phyloP scores from a whole-genome alignment of 257 asterid species.

The Jacaranda mimosifolia region DNA sequence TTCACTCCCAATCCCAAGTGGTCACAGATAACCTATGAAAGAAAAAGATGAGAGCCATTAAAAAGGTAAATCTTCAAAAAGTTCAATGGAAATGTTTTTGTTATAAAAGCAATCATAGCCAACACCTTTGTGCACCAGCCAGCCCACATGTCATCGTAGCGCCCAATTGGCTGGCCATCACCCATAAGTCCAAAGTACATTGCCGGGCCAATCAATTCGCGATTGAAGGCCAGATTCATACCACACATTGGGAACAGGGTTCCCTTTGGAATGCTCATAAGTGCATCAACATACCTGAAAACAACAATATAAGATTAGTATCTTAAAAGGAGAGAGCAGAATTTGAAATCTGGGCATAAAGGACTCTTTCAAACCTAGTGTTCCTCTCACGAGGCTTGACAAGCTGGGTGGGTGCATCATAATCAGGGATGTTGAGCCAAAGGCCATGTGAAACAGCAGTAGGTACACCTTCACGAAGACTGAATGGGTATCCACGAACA shows the following conservation, averaged over 20 bases:
- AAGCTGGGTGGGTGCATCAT: slow-evolving; percentile 47
- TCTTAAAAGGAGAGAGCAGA: not conserved
- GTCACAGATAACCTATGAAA: slow-evolving; percentile 40
- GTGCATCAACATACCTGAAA: slow-evolving; percentile 43
- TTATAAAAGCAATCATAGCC: not conserved
- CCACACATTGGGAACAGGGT: slow-evolving; percentile 46
- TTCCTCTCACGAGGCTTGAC: slow-evolving; percentile 48
- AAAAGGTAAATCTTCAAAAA: not conserved
- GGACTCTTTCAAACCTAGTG: slow-evolving; percentile 25
- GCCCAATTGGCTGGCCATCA: slow-evolving; percentile 47
- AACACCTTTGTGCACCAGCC: slow-evolving; percentile 46
- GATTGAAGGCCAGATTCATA: slow-evolving; percentile 42
- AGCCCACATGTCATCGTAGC: slow-evolving; percentile 50
- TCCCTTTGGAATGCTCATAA: slow-evolving; percentile 39
- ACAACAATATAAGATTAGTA: not conserved
- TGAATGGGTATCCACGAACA: slow-evolving; percentile 45
- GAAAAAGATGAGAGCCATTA: not conserved
- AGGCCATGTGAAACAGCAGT: slow-evolving; percentile 47
- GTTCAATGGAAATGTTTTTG: not conserved
- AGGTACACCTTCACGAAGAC: slow-evolving; percentile 43
- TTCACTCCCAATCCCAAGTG: slow-evolving; percentile 45
- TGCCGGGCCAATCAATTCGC: slow-evolving; percentile 44
- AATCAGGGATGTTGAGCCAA: slow-evolving; percentile 47
- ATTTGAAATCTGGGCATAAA: not conserved
- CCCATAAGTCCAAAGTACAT: slow-evolving; percentile 52